Percentiles rank a stretch among this genome's conserved stretches.
These are phyloP conservation scores for Paraphoma sp. DNA, from an alignment of 2,329 filamentous ascomycete species.

Conservation along the genomic window DNA sequence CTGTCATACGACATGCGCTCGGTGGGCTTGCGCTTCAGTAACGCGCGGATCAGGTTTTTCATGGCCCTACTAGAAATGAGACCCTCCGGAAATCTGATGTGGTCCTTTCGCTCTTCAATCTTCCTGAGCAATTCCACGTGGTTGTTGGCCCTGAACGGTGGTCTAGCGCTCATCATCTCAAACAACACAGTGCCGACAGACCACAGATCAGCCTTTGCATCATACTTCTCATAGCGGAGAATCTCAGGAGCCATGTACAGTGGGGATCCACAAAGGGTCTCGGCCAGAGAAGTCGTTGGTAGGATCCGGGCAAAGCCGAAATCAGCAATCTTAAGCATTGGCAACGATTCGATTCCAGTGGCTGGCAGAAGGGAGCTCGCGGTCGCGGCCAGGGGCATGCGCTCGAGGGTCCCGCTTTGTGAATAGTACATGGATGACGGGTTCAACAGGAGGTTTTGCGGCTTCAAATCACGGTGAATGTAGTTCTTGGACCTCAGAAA, in stretches of 20 bases:
- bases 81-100: constrained; percentile 81
- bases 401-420: constrained; percentile 52
- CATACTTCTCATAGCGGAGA: constrained; percentile 94
- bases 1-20: constrained; percentile 85
- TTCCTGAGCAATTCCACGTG: constrained; percentile 92
- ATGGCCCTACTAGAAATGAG: constrained; percentile 74
- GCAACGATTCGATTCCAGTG: constrained; percentile 81
- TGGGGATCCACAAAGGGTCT: constrained; percentile 95
- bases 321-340: constrained; percentile 97
- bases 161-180: constrained; percentile 91
- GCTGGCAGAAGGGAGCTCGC: constrained; percentile 81
- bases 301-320: constrained; percentile 97
- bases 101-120: constrained; percentile 88
- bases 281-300: constrained; percentile 87
- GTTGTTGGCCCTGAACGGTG: constrained; percentile 90
- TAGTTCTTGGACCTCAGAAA: constrained; percentile 86
- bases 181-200: constrained; percentile 95
- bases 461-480: constrained; percentile 96
- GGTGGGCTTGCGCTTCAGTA: constrained; percentile 85
- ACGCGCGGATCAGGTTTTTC: constrained; percentile 77
- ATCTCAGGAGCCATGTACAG: constrained; percentile 99
- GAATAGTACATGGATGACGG: constrained; percentile 77
- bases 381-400: constrained; percentile 77
- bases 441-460: constrained; percentile 90
- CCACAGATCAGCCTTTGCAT: constrained; percentile 96